Conservation (phyloP, 2,329 filamentous ascomycete species). For the Orbilia blumenaviensis region DNA sequence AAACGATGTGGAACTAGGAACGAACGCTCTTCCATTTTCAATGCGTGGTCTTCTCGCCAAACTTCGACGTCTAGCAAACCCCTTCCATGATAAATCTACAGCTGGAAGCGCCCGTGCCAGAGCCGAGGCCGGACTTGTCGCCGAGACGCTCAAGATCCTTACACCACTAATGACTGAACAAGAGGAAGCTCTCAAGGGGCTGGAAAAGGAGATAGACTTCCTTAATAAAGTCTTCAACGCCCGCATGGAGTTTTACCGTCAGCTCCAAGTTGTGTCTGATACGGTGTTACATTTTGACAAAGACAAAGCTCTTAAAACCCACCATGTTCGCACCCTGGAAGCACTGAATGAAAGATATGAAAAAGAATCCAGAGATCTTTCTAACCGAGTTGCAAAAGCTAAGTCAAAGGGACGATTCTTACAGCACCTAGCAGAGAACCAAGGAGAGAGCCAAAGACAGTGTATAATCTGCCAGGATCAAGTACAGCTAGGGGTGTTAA, state of each 20-base stretch:
- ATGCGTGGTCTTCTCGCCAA: slow-evolving; percentile 70
- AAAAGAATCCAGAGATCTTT: slow-evolving; percentile 14
- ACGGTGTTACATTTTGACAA: slow-evolving; percentile 74
- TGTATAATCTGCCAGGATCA: slow-evolving; percentile 83
- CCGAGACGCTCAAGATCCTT: slow-evolving; percentile 70
- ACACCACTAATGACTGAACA: slow-evolving; percentile 67
- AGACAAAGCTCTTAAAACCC: slow-evolving; percentile 68
- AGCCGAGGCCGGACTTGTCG: slow-evolving; percentile 65
- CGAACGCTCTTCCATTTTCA: slow-evolving; percentile 60
- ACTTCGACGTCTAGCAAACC: slow-evolving; percentile 67
- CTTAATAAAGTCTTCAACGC: slow-evolving; percentile 75
- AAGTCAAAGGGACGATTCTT: slow-evolving; percentile 77
- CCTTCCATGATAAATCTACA: slow-evolving; percentile 60
- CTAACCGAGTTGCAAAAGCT: slow-evolving; percentile 14
- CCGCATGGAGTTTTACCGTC: slow-evolving; percentile 86
- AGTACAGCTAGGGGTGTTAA: slow-evolving; percentile 82
- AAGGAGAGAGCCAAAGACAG: slow-evolving; percentile 72
- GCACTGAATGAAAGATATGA: slow-evolving; percentile 18
- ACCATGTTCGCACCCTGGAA: slow-evolving; percentile 69
- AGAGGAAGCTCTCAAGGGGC: slow-evolving; percentile 64
- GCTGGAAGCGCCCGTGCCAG: slow-evolving; percentile 33
- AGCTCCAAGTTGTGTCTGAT: slow-evolving; percentile 90
- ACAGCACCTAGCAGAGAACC: slow-evolving; percentile 66
- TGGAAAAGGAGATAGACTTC: slow-evolving; percentile 58
- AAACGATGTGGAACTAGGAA: slow-evolving; percentile 17